A percentile compares a stretch with the other conserved stretches of the same genome.
These are phyloP conservation scores for Lineolata rhizophorae DNA, from an alignment of 495 filamentous ascomycete species.

Conservation along the genomic window DNA sequence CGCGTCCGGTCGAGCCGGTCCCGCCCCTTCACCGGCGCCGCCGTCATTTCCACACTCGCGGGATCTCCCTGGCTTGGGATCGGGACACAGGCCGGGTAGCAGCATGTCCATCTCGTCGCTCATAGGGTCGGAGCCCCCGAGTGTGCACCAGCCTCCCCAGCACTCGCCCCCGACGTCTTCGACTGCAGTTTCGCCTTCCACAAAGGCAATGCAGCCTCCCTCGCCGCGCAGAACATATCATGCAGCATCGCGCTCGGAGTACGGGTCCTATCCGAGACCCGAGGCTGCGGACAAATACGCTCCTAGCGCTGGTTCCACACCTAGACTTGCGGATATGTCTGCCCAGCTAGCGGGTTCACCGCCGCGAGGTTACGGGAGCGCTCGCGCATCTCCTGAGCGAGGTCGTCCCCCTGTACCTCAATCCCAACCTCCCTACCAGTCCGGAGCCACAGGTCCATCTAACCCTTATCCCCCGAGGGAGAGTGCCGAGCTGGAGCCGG, in stretches of 20 bases:
- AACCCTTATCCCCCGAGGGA: no score
- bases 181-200: constrained; percentile 3
- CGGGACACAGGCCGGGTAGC: constrained; percentile 31
- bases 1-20: constrained; percentile 6
- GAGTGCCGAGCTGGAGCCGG: no score
- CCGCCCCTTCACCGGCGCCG: constrained; percentile 13
- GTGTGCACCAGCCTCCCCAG: constrained; percentile 4
- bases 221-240: constrained; percentile 12
- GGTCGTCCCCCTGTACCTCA: no score
- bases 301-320: no score
- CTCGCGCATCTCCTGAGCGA: no score
- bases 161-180: constrained; percentile 10
- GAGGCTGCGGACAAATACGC: no score
- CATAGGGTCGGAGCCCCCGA: constrained; percentile 33
- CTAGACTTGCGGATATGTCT: no score
- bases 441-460: no score
- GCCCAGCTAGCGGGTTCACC: no score
- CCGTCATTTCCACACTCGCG: constrained; percentile 25
- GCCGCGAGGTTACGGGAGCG: no score
- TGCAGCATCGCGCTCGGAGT: constrained; percentile 1
- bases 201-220: constrained; percentile 17
- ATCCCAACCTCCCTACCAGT: no score
- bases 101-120: constrained; percentile 97
- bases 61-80: constrained; percentile 26
- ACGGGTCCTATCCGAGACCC: no score